These are phyloP conservation scores for Corinectria fuckeliana DNA, from an alignment of 2,329 filamentous ascomycete species.

Conservation along the genomic window DNA sequence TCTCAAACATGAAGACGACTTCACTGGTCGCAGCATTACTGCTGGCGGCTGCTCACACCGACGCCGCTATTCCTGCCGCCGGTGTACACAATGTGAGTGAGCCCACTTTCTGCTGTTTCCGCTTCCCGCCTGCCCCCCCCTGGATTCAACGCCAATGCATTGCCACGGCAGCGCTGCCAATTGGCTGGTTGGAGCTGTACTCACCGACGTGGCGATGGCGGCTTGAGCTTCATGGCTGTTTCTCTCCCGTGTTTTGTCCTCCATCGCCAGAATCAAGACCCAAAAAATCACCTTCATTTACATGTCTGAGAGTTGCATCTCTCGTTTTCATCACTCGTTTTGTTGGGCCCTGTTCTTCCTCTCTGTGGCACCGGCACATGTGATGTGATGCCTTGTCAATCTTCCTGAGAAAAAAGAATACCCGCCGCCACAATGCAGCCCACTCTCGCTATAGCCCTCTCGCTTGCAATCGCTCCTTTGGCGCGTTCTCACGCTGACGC, in stretches of 20 bases:
- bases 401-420: constrained; percentile 2
- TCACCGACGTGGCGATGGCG: not conserved
- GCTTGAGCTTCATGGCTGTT: not conserved
- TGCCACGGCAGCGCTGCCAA: constrained; percentile 5
- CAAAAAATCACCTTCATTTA: too few relatives aligned
- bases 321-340: not conserved
- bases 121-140: constrained; percentile 1
- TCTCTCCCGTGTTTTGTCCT: not conserved
- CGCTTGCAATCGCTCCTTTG: constrained; percentile 14
- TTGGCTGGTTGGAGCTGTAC: constrained; percentile 4
- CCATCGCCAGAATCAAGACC: not conserved
- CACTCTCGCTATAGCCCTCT: constrained; percentile 11
- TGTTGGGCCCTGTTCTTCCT: not conserved
- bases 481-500: constrained; percentile 30
- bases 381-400: not conserved
- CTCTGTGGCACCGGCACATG: not conserved
- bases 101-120: constrained; percentile 7
- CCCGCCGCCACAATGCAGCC: constrained; percentile 24
- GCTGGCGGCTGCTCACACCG: constrained; percentile 39
- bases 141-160: not conserved
- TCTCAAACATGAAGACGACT: constrained; percentile 43
- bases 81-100: constrained; percentile 27
- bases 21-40: constrained; percentile 41
- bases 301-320: too few relatives aligned
- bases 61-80: constrained; percentile 30